Evolutionary conservation across 176 grass and related monocot species (phyloP), one percentile per base, ranked within the genome.

Genomic region (Juncus effusus): DNA sequence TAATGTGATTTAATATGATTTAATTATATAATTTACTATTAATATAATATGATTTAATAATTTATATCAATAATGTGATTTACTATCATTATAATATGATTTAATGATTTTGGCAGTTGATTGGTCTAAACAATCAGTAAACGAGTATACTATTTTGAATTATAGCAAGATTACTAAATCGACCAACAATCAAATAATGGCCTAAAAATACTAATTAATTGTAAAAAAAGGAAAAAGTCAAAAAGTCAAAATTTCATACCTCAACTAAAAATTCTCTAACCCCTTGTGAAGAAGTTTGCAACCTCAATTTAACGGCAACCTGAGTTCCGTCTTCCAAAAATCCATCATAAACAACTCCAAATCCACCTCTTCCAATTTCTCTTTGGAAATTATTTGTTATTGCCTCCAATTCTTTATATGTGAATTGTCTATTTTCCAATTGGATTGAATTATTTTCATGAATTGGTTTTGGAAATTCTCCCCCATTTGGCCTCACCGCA

Each of bases 281-380:
- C 2, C 63, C 81, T 68, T 93, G 84, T 38, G 66, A 64, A 28
- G 81, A 87, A 36, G 78, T 70, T 0, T 87, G 11, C 10, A 75
- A 78, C 2, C 52, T 74, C 54, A 87, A 6, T 64, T 93, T 93
- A 2, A 88, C 84, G 2, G 89, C 89, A 39, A 93, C 81, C 44
- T 79, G 78, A 8, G 72, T 88, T 5, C 78, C 73, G 44, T 94
- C 78, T n/a, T 81, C 60, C 51, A 87, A 57, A 54, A 73, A 54
- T 2, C 89, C 89, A 4, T 73, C 37, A 6, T 85, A 88, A 10
- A 93, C 84, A 2, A 55, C 53, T 10, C 89, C 90, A 39, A 94
- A 94, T 7, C 90, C 90, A 10, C 90, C 90, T 42, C 36, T 76
- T 3, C 85, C 82, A 0, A 94, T 69, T 3, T 80, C 79, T 11